Conservation (phyloP, 2,329 filamentous ascomycete genomes). For the Neobulgaria alba region DNA sequence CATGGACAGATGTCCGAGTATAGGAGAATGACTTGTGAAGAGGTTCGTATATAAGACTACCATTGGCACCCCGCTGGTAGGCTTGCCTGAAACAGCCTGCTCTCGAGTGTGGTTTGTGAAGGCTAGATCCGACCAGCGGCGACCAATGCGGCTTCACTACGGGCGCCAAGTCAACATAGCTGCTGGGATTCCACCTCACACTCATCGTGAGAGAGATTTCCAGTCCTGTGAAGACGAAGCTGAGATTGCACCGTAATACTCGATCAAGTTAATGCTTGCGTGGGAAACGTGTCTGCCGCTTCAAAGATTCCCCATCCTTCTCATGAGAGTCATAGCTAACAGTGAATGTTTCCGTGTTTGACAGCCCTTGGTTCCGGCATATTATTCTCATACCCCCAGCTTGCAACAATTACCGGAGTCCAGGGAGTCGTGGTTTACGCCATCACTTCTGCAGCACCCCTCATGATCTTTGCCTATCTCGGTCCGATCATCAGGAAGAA, state of each 20-base stretch:
- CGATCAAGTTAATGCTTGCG: constrained; percentile 99
- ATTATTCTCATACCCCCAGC: constrained; percentile 72
- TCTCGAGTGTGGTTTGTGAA: constrained; percentile 2
- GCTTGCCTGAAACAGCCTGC: neutral
- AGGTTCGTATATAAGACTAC: constrained; percentile 31
- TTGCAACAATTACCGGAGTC: constrained; percentile 69
- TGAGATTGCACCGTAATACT: constrained; percentile 95
- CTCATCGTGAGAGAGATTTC: constrained; percentile 18
- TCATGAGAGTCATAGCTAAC: constrained; percentile 34
- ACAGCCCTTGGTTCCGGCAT: constrained; percentile 77
- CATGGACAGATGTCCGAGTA: constrained; percentile 9
- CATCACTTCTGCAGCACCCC: constrained; percentile 60
- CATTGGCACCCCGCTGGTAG: constrained; percentile 16
- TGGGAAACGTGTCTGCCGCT: constrained; percentile 94
- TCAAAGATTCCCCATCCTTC: constrained; percentile 36
- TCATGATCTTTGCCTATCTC: constrained; percentile 65
- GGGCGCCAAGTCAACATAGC: constrained; percentile 61
- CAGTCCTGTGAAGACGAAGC: constrained; percentile 47
- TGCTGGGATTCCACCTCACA: constrained; percentile 43
- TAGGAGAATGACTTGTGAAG: constrained; percentile 25
- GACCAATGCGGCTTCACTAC: constrained; percentile 60
- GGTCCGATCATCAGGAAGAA: constrained; percentile 71
- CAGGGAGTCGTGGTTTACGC: constrained; percentile 74
- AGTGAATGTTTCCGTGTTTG: constrained; percentile 18
- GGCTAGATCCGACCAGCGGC: constrained; percentile 1